Evolutionary conservation across 2,329 filamentous ascomycete species (phyloP), one percentile per base, ranked within the genome.

Genomic region (Lachnellula occidentalis): DNA sequence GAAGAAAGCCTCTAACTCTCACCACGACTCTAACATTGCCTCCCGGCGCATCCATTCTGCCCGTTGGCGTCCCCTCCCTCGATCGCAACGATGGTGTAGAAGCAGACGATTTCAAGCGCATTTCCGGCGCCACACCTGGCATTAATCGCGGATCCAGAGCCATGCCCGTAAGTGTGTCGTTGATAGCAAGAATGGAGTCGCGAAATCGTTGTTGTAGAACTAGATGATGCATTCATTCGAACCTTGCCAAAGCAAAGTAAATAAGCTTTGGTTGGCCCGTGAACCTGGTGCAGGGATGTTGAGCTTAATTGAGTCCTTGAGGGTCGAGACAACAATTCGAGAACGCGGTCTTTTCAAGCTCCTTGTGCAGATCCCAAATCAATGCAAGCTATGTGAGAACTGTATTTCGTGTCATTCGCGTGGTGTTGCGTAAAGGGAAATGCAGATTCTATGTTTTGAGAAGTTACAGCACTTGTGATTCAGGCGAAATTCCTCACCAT

Each of bases 11-110:
- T 66, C 89, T 78, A 53, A 92, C 88, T 69, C 89, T 79, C 57
- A 94, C 89, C 31, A 92, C 89, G 27, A 94, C 89, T 64, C 84
- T 81, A 56, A 94, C 89, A 71, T 94, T 94, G 54, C 87, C 88
- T 58, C 84, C 87, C 59, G 78, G 69, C 66, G 58, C 60, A 51
- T 84, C 77, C 76, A 79, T 79, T 68, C 74, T 78, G 63, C 75
- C 74, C 64, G 77, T 75, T 56, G 79, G 71, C 24, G 82, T 78
- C 49, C 82, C 82, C 74, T 90, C 86, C 68, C 84, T 81, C 39
- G 87, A 87, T 58, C 88, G 81, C 65, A 92, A 74, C 24, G 88
- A 91, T 36, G 88, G 88, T 55, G 87, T 92, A 52, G 88, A 92
- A 48, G 88, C 88, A 53, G 82, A 86, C 19, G 88, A 91, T 65